These are phyloP conservation scores for Mycena belliarum DNA, from an alignment of 768 basidiomycete genomes.

Conservation along the genomic window DNA sequence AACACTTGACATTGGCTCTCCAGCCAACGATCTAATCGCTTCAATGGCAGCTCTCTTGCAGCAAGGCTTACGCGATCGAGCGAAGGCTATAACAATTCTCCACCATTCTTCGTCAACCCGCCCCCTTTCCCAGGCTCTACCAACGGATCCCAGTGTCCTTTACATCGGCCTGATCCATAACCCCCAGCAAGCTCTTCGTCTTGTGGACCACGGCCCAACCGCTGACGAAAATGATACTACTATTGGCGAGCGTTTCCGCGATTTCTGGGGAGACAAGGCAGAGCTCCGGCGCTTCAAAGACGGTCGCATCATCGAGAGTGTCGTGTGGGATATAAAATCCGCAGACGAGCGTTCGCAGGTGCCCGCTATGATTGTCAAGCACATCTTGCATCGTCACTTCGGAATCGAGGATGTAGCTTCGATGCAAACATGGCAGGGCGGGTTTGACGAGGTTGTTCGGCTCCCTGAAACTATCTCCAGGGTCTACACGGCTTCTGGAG, in stretches of 20 bases:
- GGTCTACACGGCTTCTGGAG: constrained; percentile 41
- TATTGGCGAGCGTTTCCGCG: constrained; percentile 63
- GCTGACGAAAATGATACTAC: constrained; percentile 60
- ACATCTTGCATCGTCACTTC: constrained; percentile 79
- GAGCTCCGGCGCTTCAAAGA: constrained; percentile 96
- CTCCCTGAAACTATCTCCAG: constrained; percentile 58
- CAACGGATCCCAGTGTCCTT: constrained; percentile 49
- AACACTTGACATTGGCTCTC: constrained; percentile 61
- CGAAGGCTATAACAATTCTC: constrained; percentile 62
- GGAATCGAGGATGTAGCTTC: constrained; percentile 48
- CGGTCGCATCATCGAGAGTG: constrained; percentile 86
- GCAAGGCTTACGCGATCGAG: constrained; percentile 74
- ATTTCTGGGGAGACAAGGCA: constrained; percentile 90
- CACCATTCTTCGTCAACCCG: constrained; percentile 48
- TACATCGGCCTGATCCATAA: constrained; percentile 79
- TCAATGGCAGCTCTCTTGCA: constrained; percentile 53
- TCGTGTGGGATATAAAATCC: constrained; percentile 92
- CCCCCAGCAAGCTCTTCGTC: constrained; percentile 69
- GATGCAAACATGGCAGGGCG: constrained; percentile 58
- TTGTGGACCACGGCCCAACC: constrained; percentile 91
- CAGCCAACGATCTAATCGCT: constrained; percentile 54
- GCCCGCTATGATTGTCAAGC: constrained; percentile 69
- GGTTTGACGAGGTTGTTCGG: constrained; percentile 58
- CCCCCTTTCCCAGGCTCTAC: constrained; percentile 55
- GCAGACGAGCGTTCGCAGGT: constrained; percentile 80